Conservation (phyloP, 108 stramenopile species). For the Cyclotella sp. region DNA sequence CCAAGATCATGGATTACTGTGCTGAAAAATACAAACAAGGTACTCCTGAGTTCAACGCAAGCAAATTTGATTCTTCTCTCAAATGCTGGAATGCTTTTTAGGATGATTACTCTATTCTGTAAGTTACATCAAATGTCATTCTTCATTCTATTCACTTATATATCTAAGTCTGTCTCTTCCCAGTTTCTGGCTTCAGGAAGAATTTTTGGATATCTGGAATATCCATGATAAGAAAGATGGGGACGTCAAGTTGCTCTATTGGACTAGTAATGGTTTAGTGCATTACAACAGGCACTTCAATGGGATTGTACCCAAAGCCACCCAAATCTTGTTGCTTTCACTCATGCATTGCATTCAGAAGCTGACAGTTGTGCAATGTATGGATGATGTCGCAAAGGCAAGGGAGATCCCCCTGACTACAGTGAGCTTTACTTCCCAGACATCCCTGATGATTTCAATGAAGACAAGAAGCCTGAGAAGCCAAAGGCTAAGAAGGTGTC, state of each 20-base stretch:
- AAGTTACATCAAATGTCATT: neutral
- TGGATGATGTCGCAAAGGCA: slow-evolving; percentile 18
- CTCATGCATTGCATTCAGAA: slow-evolving; percentile 6
- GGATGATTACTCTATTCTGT: neutral
- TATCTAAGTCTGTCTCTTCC: too few species aligned
- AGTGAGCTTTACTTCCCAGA: neutral
- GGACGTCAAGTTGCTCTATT: neutral
- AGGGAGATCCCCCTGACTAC: slow-evolving; percentile 12
- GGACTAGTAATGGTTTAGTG: slow-evolving; percentile 8
- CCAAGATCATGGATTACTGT: neutral
- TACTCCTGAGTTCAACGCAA: neutral
- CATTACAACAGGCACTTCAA: slow-evolving; percentile 17
- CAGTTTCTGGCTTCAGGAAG: too few species aligned
- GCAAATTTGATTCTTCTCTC: neutral
- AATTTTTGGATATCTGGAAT: slow-evolving; percentile 12
- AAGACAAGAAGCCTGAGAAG: neutral
- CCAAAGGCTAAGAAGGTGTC: too few species aligned
- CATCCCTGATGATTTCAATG: slow-evolving; percentile 11
- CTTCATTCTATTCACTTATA: neutral
- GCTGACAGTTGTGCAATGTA: neutral
- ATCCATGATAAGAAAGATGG: neutral
- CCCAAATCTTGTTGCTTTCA: slow-evolving; percentile 23
- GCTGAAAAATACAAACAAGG: neutral
- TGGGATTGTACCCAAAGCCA: slow-evolving; percentile 13
- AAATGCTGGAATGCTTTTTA: slow-evolving; percentile 2